Evolutionary conservation across 2,329 filamentous ascomycete genomes (phyloP).

Genomic region (Colletotrichum sp.): DNA sequence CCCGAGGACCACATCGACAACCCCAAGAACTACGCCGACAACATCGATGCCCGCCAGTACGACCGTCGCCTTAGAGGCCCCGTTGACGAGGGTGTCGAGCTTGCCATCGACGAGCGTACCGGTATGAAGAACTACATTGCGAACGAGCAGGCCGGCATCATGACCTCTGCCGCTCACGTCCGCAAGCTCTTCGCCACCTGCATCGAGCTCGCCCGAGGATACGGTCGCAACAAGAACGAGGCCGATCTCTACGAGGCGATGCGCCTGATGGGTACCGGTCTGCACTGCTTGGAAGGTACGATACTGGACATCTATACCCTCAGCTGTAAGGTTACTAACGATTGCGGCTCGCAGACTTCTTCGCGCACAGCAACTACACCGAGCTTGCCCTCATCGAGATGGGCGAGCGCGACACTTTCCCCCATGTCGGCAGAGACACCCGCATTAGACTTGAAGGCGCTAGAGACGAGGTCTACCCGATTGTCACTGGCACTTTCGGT

Average conservation of each 20-base stretch:
- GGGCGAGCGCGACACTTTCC: slow-evolving; percentile 81
- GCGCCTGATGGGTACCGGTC: slow-evolving; percentile 82
- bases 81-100: slow-evolving; percentile 78
- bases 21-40: slow-evolving; percentile 81
- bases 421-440: slow-evolving; percentile 83
- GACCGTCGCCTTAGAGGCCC: slow-evolving; percentile 82
- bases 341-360: slow-evolving; percentile 67
- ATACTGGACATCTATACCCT: neutral
- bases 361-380: slow-evolving; percentile 92
- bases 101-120: slow-evolving; percentile 73
- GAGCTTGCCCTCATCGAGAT: slow-evolving; percentile 89
- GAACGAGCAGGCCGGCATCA: slow-evolving; percentile 78
- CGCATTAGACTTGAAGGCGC: slow-evolving; percentile 72
- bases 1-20: slow-evolving; percentile 85
- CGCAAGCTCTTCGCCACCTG: slow-evolving; percentile 74
- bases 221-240: slow-evolving; percentile 68
- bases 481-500: slow-evolving; percentile 91
- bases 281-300: slow-evolving; percentile 83
- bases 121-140: slow-evolving; percentile 96
- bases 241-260: slow-evolving; percentile 88
- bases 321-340: neutral
- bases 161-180: slow-evolving; percentile 81
- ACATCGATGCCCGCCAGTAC: slow-evolving; percentile 82
- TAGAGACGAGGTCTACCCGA: slow-evolving; percentile 72
- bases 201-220: slow-evolving; percentile 81